Conservation (phyloP, 345 rosid genomes). For the Lepidium africanum region DNA sequence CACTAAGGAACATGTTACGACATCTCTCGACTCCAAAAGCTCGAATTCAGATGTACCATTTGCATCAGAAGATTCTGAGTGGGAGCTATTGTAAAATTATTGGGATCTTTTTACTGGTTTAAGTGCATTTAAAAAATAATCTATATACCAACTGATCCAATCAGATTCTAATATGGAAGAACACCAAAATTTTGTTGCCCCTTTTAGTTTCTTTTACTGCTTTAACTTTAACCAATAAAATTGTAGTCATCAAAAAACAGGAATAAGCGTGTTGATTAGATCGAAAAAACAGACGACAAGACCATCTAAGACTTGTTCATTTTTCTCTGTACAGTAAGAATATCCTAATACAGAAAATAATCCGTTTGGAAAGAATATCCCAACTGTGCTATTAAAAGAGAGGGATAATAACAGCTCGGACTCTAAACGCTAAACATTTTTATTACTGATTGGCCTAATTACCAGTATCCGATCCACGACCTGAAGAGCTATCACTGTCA, state of each 20-base stretch:
- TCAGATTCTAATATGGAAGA: neutral
- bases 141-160: neutral
- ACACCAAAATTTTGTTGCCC: neutral
- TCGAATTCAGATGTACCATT: conserved; percentile 16
- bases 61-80: conserved; percentile 43
- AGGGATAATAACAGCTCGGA: neutral
- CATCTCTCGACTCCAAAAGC: conserved; percentile 8
- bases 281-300: neutral
- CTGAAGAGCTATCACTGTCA: conserved; percentile 32
- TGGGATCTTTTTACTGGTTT: neutral
- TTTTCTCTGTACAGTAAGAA: conserved; percentile 21
- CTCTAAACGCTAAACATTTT: conserved; percentile 16
- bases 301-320: neutral
- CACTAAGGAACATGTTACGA: conserved; percentile 1
- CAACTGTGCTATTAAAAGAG: neutral
- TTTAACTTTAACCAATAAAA: neutral
- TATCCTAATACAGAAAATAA: conserved; percentile 10
- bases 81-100: conserved; percentile 54
- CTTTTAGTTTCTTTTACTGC: neutral
- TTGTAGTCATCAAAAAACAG: neutral
- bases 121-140: neutral
- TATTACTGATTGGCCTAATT: conserved; percentile 12
- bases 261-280: conserved; percentile 6
- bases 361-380: neutral
- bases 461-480: conserved; percentile 23